phyloP scores from a whole-genome alignment of 345 rosid species.

The Balakata baccata region DNA sequence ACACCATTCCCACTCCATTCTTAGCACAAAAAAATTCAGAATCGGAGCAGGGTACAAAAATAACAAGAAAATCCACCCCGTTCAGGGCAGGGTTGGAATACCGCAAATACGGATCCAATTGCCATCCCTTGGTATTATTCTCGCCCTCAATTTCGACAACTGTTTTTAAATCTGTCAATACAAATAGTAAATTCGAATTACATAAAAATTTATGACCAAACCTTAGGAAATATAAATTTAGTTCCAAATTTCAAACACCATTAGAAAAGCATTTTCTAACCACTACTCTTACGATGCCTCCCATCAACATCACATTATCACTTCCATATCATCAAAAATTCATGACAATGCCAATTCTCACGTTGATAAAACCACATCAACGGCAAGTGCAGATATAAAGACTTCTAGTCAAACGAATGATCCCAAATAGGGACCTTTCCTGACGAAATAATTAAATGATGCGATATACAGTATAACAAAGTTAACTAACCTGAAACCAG shows the following conservation, averaged over 20 bases:
- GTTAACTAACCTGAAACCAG: constrained; percentile 3
- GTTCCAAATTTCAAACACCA: neutral
- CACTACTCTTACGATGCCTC: constrained; percentile 3
- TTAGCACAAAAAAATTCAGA: too few relatives aligned
- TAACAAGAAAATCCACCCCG: too few relatives aligned
- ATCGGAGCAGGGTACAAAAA: too few relatives aligned
- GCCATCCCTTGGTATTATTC: too few relatives aligned
- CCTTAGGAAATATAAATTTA: too few relatives aligned
- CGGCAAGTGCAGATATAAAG: neutral
- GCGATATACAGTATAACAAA: neutral
- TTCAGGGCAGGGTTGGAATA: too few relatives aligned
- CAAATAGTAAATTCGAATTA: too few relatives aligned
- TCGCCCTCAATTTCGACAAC: too few relatives aligned
- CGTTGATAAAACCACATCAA: neutral
- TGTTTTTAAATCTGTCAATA: too few relatives aligned
- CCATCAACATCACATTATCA: constrained; percentile 6
- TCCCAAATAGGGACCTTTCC: neutral
- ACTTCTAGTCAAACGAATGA: neutral
- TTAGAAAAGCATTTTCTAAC: constrained; percentile 15
- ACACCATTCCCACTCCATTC: too few relatives aligned
- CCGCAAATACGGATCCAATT: too few relatives aligned
- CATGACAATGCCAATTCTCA: neutral
- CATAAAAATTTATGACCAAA: too few relatives aligned
- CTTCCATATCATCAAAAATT: neutral
- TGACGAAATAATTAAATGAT: neutral